Conservation (phyloP, 108 stramenopile species). For the Licmophora abbreviata region DNA sequence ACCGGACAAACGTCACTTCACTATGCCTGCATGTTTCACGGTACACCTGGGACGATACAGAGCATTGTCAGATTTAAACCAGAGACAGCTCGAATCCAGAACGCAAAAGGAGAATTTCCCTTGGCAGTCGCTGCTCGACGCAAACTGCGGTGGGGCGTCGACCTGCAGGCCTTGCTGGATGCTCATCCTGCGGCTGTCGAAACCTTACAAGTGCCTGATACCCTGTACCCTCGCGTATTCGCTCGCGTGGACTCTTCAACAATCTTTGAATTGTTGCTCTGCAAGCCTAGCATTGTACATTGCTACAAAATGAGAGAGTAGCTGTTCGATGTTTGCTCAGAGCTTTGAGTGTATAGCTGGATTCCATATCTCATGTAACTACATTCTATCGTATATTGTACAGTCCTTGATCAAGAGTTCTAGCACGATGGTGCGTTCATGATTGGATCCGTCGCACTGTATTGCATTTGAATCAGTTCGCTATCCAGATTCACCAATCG, state of each 20-base stretch:
- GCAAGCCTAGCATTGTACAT: not conserved
- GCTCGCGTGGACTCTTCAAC: not conserved
- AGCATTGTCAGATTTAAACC: not conserved
- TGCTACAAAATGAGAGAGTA: too few species aligned
- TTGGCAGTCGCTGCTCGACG: not conserved
- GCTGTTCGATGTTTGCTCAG: too few species aligned
- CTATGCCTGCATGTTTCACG: not conserved
- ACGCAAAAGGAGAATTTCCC: not conserved
- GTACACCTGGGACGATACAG: not conserved
- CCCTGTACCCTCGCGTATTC: not conserved
- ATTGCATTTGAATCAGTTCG: slow-evolving; percentile 9
- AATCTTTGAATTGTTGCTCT: not conserved
- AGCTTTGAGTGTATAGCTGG: too few species aligned
- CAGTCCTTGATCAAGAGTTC: too few species aligned
- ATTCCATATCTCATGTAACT: too few species aligned
- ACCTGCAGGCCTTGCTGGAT: not conserved
- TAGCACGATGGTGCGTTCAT: slow-evolving; percentile 61
- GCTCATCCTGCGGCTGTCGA: not conserved
- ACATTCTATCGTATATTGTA: too few species aligned
- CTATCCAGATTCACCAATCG: not conserved
- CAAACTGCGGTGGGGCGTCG: not conserved
- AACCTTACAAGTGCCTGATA: not conserved
- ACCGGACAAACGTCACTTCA: not conserved
- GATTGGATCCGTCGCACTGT: slow-evolving; percentile 31
- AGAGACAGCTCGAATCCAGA: not conserved